Percentiles rank a stretch among this genome's conserved stretches.
Evolutionary conservation across 2,329 filamentous ascomycete genomes (phyloP).

Genomic region (Fusarium subglutinans): DNA sequence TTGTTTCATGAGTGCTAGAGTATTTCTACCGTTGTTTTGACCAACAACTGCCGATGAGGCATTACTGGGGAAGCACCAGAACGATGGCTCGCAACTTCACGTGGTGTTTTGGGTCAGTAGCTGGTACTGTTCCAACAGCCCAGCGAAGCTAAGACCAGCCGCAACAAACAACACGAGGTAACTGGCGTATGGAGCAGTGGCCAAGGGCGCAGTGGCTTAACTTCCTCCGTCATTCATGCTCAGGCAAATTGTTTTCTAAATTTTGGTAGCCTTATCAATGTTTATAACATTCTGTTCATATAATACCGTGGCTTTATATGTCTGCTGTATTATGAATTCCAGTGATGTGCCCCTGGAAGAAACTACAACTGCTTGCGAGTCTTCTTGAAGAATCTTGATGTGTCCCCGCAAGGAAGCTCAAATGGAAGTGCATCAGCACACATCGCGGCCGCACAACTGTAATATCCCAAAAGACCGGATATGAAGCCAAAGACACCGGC

Average conservation of each 20-base stretch:
- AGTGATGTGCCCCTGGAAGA: background rate
- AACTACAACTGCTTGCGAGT: background rate
- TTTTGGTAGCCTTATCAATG: background rate
- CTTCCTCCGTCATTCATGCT: background rate
- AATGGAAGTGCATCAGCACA: conserved; percentile 41
- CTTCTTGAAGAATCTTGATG: conserved; percentile 31
- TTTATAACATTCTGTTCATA: no score
- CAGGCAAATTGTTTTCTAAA: background rate
- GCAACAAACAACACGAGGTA: background rate
- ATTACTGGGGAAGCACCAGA: background rate
- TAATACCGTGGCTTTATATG: background rate
- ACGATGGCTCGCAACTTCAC: background rate
- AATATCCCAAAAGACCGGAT: conserved; percentile 40
- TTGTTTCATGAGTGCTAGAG: background rate
- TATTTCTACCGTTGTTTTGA: background rate
- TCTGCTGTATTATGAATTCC: background rate
- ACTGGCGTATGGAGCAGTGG: no score
- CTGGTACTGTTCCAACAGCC: background rate
- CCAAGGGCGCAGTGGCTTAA: background rate
- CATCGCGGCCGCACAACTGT: conserved; percentile 36
- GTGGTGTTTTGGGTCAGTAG: background rate
- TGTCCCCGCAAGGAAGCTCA: conserved; percentile 39
- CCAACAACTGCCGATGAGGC: background rate
- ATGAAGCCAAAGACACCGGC: conserved; percentile 42
- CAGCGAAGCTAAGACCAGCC: background rate